These are phyloP conservation scores for Starmerella bombicola DNA, from an alignment of 805 yeast genomes.

Conservation along the genomic window DNA sequence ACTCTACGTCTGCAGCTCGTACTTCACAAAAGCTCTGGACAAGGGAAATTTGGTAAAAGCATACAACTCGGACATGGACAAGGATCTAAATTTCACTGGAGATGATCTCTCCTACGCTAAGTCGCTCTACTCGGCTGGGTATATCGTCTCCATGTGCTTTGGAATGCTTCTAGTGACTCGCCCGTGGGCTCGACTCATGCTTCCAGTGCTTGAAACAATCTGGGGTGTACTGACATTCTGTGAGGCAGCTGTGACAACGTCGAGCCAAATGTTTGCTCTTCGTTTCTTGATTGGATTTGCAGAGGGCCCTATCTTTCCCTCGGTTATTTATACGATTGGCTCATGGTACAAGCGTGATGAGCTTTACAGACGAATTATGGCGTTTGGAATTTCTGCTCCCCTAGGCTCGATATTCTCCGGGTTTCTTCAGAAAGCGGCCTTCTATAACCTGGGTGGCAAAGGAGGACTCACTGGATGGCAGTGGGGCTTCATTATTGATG, in stretches of 20 bases:
- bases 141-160: constrained; percentile 38
- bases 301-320: constrained; percentile 36
- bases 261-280: constrained; percentile 32
- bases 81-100: constrained; percentile 34
- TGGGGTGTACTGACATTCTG: constrained; percentile 33
- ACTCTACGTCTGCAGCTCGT: constrained; percentile 29
- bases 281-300: constrained; percentile 36
- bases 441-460: constrained; percentile 31
- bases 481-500: constrained; percentile 57
- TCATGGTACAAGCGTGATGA: constrained; percentile 37
- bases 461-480: constrained; percentile 45
- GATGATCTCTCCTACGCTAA: constrained; percentile 39
- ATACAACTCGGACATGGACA: constrained; percentile 46
- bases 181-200: constrained; percentile 27
- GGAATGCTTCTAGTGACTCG: constrained; percentile 29
- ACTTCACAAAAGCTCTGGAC: constrained; percentile 42
- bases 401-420: constrained; percentile 37
- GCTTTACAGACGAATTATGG: constrained; percentile 33
- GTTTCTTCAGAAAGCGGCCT: constrained; percentile 36
- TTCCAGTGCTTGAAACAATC: constrained; percentile 29
- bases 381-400: constrained; percentile 32
- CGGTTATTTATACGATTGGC: constrained; percentile 34
- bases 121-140: constrained; percentile 35
- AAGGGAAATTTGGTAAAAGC: constrained; percentile 40
- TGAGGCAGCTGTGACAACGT: constrained; percentile 27